Percentiles rank a stretch among this genome's conserved stretches.
These are phyloP conservation scores for Backusella liffmaniae DNA, from an alignment of 192 early-diverging fungal species.

Conservation along the genomic window DNA sequence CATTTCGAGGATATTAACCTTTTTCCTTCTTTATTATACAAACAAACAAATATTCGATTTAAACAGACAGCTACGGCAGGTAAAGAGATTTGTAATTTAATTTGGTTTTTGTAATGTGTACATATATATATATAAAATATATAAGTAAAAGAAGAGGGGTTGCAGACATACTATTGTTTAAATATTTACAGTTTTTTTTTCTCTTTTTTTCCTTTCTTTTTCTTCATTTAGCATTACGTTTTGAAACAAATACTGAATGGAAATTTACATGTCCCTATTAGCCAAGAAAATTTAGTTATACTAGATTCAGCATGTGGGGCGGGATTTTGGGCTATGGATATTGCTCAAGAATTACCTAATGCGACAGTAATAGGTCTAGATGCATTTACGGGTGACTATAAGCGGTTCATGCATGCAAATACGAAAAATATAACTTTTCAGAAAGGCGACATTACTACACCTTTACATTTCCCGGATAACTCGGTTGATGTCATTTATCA, in stretches of 20 bases:
- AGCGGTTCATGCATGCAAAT: neutral
- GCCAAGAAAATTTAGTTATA: neutral
- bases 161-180: neutral
- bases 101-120: neutral
- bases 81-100: constrained; percentile 4
- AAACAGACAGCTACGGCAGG: constrained; percentile 25
- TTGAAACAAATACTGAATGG: constrained; percentile 25
- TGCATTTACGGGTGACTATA: neutral
- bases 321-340: constrained; percentile 33
- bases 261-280: neutral
- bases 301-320: constrained; percentile 22
- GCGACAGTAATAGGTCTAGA: constrained; percentile 25
- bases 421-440: constrained; percentile 27
- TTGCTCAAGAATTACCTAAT: constrained; percentile 19
- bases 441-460: constrained; percentile 24
- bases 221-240: constrained; percentile 25
- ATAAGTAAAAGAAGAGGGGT: neutral
- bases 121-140: neutral
- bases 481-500: constrained; percentile 30
- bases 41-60: neutral
- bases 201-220: neutral
- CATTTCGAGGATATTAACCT: neutral
- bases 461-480: constrained; percentile 26
- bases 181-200: neutral
- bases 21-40: neutral